A percentile compares a stretch with the other conserved stretches of the same genome.
These are phyloP conservation scores for Colletotrichum navitas DNA, from an alignment of 2,329 filamentous ascomycete genomes.

Conservation along the genomic window DNA sequence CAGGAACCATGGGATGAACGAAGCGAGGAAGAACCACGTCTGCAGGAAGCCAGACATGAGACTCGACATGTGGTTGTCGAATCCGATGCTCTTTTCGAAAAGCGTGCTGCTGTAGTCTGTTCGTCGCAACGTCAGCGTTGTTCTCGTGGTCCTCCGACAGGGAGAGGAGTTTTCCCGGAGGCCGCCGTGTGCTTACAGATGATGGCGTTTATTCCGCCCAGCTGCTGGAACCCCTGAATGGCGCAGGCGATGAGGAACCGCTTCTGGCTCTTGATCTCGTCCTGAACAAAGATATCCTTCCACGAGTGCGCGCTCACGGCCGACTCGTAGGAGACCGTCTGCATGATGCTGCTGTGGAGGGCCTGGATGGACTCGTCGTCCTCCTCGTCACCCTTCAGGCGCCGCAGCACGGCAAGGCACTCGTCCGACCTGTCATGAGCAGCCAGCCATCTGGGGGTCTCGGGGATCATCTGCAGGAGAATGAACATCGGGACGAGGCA, in stretches of 20 bases:
- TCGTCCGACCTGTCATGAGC: slow-evolving; percentile 55
- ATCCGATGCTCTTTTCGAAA: slow-evolving; percentile 59
- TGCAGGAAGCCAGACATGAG: slow-evolving; percentile 66
- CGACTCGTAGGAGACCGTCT: slow-evolving; percentile 50
- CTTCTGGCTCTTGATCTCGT: slow-evolving; percentile 50
- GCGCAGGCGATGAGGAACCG: slow-evolving; percentile 51
- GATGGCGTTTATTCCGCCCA: slow-evolving; percentile 63
- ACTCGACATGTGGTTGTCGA: slow-evolving; percentile 58
- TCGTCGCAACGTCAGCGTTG: neutral
- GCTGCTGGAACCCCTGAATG: slow-evolving; percentile 55
- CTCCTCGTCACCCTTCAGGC: slow-evolving; percentile 49
- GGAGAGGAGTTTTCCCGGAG: neutral
- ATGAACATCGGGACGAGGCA: slow-evolving; percentile 55
- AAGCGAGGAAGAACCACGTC: slow-evolving; percentile 58
- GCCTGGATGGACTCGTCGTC: slow-evolving; percentile 44
- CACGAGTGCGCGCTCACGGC: slow-evolving; percentile 48
- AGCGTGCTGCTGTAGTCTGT: slow-evolving; percentile 60
- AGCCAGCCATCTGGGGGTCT: slow-evolving; percentile 59
- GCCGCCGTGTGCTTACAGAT: slow-evolving; percentile 50
- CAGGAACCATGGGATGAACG: slow-evolving; percentile 60
- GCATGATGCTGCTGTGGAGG: slow-evolving; percentile 50
- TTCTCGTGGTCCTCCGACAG: neutral
- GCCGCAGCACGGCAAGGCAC: slow-evolving; percentile 53
- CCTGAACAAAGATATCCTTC: slow-evolving; percentile 50
- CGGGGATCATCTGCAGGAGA: slow-evolving; percentile 55